Evolutionary conservation across 1,284 basidiomycete species (phyloP), one percentile per base, ranked within the genome.

Genomic region (Jaminaea rosea): DNA sequence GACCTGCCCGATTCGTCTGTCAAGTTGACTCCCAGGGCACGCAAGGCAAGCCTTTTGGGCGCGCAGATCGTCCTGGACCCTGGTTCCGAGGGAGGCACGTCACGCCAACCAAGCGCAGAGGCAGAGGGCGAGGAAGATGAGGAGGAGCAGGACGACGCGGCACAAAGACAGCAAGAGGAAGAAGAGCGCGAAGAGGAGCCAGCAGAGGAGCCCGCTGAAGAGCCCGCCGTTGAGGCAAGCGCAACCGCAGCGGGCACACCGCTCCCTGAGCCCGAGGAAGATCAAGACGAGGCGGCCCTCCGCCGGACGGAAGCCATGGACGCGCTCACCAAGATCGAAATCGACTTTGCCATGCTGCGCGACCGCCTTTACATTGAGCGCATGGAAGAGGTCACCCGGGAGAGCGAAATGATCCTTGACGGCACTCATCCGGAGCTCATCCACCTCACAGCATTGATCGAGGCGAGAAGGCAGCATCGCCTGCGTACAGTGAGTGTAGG

Each of bases 361-460:
- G 80, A 82, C 64, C 73, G 77, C 31, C 74, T 81, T 19, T 81
- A 80, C 63, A 65, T 80, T 28, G 80, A 82, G 61, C 68, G 79
- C 4, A 76, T 80, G 66, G 76, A 78, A 48, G 80, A 82, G 58
- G 76, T 80, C 37, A 77, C 77, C 19, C 72, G 74, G 29, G 80
- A 82, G 64, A 77, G 79, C 53, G 76, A 78, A 26, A 78, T 79
- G 74, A 75, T 82, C 37, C 59, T 78, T 28, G 74, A 77, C 49
- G 79, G 83, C 28, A 80, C 81, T 1, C 88, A 92, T 65, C 88
- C 89, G 0, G 88, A 92, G 68, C 77, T 90, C 53, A 77, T 85
- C 15, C 83, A 88, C 69, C 76, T 92, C 3, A 85, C 86, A 47
- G 66, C 69, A 19, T 59, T 76, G 10, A 75, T 77, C 52, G 75